These are phyloP conservation scores for Sporothrix schenckii DNA, from an alignment of 2,329 filamentous ascomycete species.

Conservation along the genomic window DNA sequence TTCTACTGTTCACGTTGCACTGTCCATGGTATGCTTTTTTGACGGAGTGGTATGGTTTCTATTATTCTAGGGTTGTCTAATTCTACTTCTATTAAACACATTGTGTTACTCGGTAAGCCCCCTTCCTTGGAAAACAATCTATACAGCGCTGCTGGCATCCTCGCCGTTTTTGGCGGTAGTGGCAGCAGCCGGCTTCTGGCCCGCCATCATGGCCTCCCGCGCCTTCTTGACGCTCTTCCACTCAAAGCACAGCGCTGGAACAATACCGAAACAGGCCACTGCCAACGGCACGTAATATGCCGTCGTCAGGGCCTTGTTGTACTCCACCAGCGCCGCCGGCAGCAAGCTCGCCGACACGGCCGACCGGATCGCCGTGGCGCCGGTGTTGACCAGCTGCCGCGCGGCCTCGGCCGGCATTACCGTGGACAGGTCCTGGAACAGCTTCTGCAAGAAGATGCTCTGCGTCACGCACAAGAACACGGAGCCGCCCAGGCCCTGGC, in stretches of 20 bases:
- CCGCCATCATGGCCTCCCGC: conserved; percentile 10
- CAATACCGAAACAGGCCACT: conserved; percentile 54
- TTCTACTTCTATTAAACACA: neutral
- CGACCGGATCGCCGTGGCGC: conserved; percentile 24
- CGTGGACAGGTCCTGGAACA: conserved; percentile 41
- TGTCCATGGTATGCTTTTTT: neutral
- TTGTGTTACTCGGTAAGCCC: neutral
- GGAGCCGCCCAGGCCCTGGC: conserved; percentile 51
- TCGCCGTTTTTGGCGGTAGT: neutral
- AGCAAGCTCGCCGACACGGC: conserved; percentile 33
- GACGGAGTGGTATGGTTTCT: conserved; percentile 7
- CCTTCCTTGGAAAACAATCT: neutral
- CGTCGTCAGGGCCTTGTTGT: conserved; percentile 61
- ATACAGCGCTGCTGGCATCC: neutral
- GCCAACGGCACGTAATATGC: conserved; percentile 62
- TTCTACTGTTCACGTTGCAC: neutral
- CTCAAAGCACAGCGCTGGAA: conserved; percentile 59
- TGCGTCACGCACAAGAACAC: conserved; percentile 51
- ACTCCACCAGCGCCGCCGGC: conserved; percentile 45
- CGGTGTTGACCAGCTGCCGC: conserved; percentile 8
- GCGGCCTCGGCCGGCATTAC: neutral
- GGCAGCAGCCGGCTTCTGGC: neutral
- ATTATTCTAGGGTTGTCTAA: conserved; percentile 1
- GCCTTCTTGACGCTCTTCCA: conserved; percentile 53
- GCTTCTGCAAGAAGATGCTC: conserved; percentile 49